These are phyloP conservation scores for Xanthoconium stramineum DNA, from an alignment of 768 basidiomycete genomes.

Conservation along the genomic window DNA sequence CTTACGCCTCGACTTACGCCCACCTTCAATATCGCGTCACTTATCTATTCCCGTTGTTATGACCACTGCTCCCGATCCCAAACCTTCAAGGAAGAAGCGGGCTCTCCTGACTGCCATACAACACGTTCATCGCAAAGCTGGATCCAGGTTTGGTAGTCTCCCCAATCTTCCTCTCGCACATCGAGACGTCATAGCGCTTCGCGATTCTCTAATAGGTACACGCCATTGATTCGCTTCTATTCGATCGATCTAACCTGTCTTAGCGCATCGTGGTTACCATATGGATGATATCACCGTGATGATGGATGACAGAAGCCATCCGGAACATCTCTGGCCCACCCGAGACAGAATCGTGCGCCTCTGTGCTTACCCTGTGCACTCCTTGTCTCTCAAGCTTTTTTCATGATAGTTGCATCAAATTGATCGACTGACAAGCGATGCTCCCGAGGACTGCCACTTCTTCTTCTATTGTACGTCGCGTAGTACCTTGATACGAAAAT, in stretches of 20 bases:
- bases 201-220: slow-evolving; percentile 18
- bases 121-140: slow-evolving; percentile 4
- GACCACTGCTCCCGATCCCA: neutral
- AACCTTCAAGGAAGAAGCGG: slow-evolving; percentile 7
- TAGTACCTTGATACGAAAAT: neutral
- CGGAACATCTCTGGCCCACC: slow-evolving; percentile 39
- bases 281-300: slow-evolving; percentile 41
- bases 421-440: slow-evolving; percentile 38
- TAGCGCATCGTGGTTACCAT: slow-evolving; percentile 34
- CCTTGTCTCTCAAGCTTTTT: neutral
- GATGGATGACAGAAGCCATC: slow-evolving; percentile 34
- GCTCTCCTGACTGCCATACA: slow-evolving; percentile 22
- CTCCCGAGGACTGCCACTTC: slow-evolving; percentile 43
- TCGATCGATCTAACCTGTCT: neutral
- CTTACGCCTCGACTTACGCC: neutral
- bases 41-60: neutral
- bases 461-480: slow-evolving; percentile 51
- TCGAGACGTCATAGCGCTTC: slow-evolving; percentile 15
- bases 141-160: neutral
- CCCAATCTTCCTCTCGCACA: slow-evolving; percentile 17
- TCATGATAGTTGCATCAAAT: slow-evolving; percentile 37
- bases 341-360: slow-evolving; percentile 41
- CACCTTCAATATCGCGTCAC: neutral
- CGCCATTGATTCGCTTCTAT: neutral
- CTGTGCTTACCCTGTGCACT: neutral